Base-by-base conservation (phyloP, 2,329 filamentous ascomycete genomes). In the Onygena corvina region DNA sequence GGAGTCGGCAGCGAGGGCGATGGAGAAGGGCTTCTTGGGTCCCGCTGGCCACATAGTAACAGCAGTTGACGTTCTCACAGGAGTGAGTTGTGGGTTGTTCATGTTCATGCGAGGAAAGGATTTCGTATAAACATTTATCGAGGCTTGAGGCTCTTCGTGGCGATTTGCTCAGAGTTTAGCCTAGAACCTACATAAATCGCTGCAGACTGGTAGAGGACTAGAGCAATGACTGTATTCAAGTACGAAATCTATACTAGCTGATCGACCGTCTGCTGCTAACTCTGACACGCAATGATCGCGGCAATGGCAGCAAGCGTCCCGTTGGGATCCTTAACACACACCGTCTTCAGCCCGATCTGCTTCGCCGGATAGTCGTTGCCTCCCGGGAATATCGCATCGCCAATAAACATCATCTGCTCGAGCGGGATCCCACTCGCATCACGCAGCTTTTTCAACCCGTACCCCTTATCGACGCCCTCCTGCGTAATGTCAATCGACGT, bases 11-110 rank as follows among this genome's bases (percentile, higher is more conserved):
- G 65, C 58, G 14, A 72, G 58, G 0, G 71, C 69, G 38, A 73
- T 57, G 4, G 66, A 67, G 31, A 70, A 67, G 49, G 61, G 63
- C 56, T 67, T 71, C 1, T n/a, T n/a, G n/a, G n/a, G n/a, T n/a
- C n/a, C n/a, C n/a, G n/a, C n/a, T n/a, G n/a, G n/a, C n/a, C n/a
- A n/a, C n/a, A n/a, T n/a, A n/a, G n/a, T n/a, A n/a, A n/a, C n/a
- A n/a, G n/a, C n/a, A n/a, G n/a, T n/a, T n/a, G n/a, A n/a, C n/a
- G n/a, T n/a, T n/a, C n/a, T n/a, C n/a, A n/a, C n/a, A n/a, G n/a
- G n/a, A n/a, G n/a, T n/a, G n/a, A n/a, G n/a, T n/a, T n/a, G n/a
- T n/a, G n/a, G n/a, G n/a, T n/a, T n/a, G n/a, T n/a, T n/a, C n/a
- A n/a, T n/a, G n/a, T n/a, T n/a, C n/a, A n/a, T n/a, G n/a, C n/a